Evolutionary conservation across 768 basidiomycete species (phyloP).

Genomic region (Hirschioporus abietinus): DNA sequence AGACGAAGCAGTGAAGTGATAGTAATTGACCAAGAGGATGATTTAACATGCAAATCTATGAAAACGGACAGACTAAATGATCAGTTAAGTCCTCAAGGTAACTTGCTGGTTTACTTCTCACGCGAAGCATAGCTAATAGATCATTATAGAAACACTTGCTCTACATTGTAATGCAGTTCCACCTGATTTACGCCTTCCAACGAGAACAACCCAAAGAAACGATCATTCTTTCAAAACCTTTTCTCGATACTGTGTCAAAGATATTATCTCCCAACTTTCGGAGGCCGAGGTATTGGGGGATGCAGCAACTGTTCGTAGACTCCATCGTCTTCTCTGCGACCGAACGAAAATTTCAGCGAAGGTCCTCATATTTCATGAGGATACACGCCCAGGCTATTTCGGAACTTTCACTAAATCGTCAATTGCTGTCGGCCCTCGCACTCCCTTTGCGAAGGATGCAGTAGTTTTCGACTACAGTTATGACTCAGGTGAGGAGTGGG

Average conservation of each 20-base stretch:
- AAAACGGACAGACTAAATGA: conserved; percentile 8
- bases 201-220: not conserved
- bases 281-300: conserved; percentile 80
- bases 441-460: conserved; percentile 76
- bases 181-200: not conserved
- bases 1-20: conserved; percentile 39
- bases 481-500: conserved; percentile 97
- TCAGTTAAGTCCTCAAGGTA: conserved; percentile 39
- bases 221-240: conserved; percentile 23
- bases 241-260: conserved; percentile 34
- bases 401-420: conserved; percentile 93
- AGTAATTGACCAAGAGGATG: conserved; percentile 51
- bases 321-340: conserved; percentile 57
- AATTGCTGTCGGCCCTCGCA: conserved; percentile 70
- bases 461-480: conserved; percentile 82
- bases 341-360: conserved; percentile 66
- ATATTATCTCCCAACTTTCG: conserved; percentile 56
- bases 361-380: conserved; percentile 76
- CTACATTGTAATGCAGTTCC: not conserved
- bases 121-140: conserved; percentile 7
- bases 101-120: conserved; percentile 24
- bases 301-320: conserved; percentile 56
- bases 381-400: conserved; percentile 86
- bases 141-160: conserved; percentile 7
- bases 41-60: conserved; percentile 12